phyloP scores from a whole-genome alignment of 225 moss, liverwort and hornwort genomes.

The Anthoceros angustus region DNA sequence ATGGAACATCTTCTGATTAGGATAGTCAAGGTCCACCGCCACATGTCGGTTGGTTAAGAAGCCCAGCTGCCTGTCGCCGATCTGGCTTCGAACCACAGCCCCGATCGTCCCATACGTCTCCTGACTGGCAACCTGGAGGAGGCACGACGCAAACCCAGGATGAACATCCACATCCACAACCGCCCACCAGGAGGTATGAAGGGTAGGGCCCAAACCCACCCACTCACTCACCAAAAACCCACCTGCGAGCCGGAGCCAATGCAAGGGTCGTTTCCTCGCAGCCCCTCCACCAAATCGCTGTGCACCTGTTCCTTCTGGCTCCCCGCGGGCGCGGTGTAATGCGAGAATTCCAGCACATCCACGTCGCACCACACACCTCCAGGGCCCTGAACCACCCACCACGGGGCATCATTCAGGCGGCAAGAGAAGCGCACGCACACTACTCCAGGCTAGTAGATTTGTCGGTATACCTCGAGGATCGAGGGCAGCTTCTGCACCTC shows the following conservation, averaged over 20 bases:
- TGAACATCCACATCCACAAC: no score
- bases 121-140: constrained; percentile 19
- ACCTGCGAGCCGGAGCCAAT: constrained; percentile 69
- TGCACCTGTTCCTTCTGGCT: constrained; percentile 31
- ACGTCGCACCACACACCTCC: constrained; percentile 74
- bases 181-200: no score
- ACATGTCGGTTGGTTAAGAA: constrained; percentile 41
- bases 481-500: constrained; percentile 46
- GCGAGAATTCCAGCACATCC: constrained; percentile 61
- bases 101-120: constrained; percentile 43
- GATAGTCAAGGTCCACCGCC: constrained; percentile 39
- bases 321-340: constrained; percentile 15
- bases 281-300: constrained; percentile 41
- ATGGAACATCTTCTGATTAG: constrained; percentile 43
- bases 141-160: background rate
- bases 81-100: constrained; percentile 32
- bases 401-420: background rate
- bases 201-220: no score
- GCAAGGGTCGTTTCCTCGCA: constrained; percentile 40
- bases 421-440: background rate
- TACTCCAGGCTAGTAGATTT: background rate
- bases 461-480: constrained; percentile 20
- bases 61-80: constrained; percentile 27
- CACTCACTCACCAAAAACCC: background rate
- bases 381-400: constrained; percentile 20